These are phyloP conservation scores for Xanthoconium separans DNA, from an alignment of 1,284 basidiomycete species.

Conservation along the genomic window DNA sequence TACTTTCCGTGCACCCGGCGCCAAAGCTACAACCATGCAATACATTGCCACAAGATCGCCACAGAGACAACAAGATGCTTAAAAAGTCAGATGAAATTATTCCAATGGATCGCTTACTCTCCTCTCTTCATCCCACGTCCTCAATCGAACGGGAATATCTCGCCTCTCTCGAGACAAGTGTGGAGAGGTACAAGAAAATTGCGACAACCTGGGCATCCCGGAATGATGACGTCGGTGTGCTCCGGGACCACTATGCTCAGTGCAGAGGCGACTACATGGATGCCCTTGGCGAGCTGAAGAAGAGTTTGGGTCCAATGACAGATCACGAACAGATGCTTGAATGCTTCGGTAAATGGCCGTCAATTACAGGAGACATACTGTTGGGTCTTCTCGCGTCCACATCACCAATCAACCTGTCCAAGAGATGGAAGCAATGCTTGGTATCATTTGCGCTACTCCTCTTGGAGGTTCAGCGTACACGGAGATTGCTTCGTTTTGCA, in stretches of 20 bases:
- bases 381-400: slow-evolving; percentile 24
- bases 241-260: no score
- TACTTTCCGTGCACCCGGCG: no score
- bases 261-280: neutral
- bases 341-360: slow-evolving; percentile 20
- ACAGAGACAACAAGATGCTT: no score
- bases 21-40: neutral
- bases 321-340: neutral
- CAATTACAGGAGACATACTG: slow-evolving; percentile 24
- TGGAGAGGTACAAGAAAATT: no score
- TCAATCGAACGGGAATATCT: no score
- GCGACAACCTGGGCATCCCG: neutral
- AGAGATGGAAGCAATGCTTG: neutral
- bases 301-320: neutral
- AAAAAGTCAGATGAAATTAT: no score
- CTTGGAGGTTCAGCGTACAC: neutral
- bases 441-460: neutral
- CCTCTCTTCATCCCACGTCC: no score
- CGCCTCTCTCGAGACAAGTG: no score
- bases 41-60: no score
- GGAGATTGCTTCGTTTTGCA: neutral
- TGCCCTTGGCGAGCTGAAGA: neutral
- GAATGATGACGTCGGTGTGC: no score
- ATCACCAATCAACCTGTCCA: neutral
- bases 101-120: no score